Percentiles rank a stretch among this genome's conserved stretches.
These are phyloP conservation scores for Telopea speciosissima DNA, from an alignment of 177 flowering plant genomes.

Conservation along the genomic window DNA sequence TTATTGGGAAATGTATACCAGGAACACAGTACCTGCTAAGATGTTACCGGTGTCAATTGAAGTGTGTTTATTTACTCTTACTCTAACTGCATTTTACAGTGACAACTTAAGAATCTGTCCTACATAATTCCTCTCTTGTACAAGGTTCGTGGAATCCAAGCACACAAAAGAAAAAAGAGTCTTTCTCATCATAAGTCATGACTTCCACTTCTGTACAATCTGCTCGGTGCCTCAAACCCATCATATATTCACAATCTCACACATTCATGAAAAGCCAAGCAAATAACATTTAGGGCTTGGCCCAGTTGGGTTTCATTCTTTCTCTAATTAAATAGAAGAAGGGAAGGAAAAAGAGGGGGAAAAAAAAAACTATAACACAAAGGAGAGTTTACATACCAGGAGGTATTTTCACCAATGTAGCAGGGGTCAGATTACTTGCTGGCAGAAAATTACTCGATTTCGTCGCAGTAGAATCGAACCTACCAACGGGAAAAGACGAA, in stretches of 20 bases:
- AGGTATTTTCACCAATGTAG: constrained; percentile 30
- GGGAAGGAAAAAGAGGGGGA: too few relatives aligned
- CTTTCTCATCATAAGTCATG: too few relatives aligned
- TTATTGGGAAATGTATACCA: background rate
- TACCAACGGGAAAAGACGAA: constrained; percentile 33
- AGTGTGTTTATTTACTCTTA: background rate
- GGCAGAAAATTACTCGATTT: constrained; percentile 11
- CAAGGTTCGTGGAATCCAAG: background rate
- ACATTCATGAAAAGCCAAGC: too few relatives aligned
- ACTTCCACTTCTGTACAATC: background rate
- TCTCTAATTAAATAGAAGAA: background rate
- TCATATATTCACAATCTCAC: too few relatives aligned
- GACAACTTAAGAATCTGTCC: background rate
- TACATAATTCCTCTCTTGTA: background rate
- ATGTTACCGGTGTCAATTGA: background rate
- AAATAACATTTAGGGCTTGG: too few relatives aligned
- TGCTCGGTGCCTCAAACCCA: background rate
- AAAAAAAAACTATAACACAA: too few relatives aligned
- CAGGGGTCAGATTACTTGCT: constrained; percentile 25
- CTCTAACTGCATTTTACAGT: background rate
- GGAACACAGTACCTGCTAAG: background rate
- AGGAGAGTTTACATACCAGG: constrained; percentile 5
- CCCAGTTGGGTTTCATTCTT: background rate
- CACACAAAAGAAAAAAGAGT: too few relatives aligned
- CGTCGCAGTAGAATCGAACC: constrained; percentile 24